Conservation (phyloP, 2,329 filamentous ascomycete genomes). For the Dothideomycetes sp. region DNA sequence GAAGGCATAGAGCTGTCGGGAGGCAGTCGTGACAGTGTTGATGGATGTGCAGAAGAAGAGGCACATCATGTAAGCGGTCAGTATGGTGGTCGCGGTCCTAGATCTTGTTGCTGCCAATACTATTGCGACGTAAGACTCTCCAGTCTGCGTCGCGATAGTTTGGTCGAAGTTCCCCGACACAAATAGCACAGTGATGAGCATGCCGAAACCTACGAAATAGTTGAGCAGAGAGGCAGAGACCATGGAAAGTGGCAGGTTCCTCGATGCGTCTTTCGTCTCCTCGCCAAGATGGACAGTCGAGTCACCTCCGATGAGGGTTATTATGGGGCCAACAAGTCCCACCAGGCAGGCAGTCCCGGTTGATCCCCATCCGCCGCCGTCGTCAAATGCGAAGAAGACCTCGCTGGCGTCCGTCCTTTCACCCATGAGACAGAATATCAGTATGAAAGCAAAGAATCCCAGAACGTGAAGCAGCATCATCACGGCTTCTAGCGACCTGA, state of each 20-base stretch:
- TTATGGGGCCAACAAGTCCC: conserved; percentile 19
- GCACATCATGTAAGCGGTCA: conserved; percentile 16
- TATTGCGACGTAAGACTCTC: conserved; percentile 18
- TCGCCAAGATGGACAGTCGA: conserved; percentile 18
- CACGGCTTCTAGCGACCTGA: conserved; percentile 23
- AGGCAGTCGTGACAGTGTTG: conserved; percentile 23
- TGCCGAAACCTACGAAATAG: conserved; percentile 19
- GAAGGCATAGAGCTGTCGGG: conserved; percentile 17
- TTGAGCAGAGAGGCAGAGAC: conserved; percentile 17
- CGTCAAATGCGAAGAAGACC: conserved; percentile 20
- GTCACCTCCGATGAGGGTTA: conserved; percentile 13
- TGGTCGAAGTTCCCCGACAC: conserved; percentile 23
- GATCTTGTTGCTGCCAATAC: no score
- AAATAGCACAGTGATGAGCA: conserved; percentile 22
- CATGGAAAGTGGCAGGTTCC: conserved; percentile 19
- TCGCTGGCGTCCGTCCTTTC: conserved; percentile 12
- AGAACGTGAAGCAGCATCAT: conserved; percentile 22
- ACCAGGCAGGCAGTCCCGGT: conserved; percentile 21
- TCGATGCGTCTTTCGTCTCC: conserved; percentile 18
- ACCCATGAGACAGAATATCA: conserved; percentile 22
- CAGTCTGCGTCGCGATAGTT: conserved; percentile 21
- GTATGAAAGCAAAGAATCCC: conserved; percentile 24
- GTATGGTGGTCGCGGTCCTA: conserved; percentile 18
- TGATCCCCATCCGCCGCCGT: conserved; percentile 20
- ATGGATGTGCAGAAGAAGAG: conserved; percentile 14